These are phyloP conservation scores for Xylaria castorea DNA, from an alignment of 495 filamentous ascomycete genomes.

Conservation along the genomic window DNA sequence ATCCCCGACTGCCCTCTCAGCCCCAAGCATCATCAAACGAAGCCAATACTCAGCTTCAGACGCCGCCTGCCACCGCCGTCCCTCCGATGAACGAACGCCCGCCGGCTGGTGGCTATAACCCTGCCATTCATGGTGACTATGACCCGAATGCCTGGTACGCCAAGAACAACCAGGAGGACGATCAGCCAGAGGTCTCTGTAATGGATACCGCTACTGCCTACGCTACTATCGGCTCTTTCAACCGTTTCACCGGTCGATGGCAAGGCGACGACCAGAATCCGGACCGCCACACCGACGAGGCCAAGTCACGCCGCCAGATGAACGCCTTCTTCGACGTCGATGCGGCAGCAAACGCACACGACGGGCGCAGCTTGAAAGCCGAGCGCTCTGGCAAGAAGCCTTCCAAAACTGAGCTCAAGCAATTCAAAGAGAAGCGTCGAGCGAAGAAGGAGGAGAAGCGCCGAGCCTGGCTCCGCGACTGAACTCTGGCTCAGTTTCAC, in stretches of 20 bases:
- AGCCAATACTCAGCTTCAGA: slow-evolving; percentile 31
- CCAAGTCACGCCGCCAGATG: slow-evolving; percentile 88
- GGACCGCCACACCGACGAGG: slow-evolving; percentile 80
- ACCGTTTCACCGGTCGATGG: slow-evolving; percentile 89
- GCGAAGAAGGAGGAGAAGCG: slow-evolving; percentile 93
- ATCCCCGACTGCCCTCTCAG: slow-evolving; percentile 70
- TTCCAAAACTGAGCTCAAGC: slow-evolving; percentile 79
- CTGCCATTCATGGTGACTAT: slow-evolving; percentile 93
- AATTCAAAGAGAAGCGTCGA: slow-evolving; percentile 71
- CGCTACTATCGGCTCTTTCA: slow-evolving; percentile 76
- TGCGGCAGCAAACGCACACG: slow-evolving; percentile 90
- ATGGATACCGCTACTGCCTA: slow-evolving; percentile 58
- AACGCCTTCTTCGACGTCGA: slow-evolving; percentile 98
- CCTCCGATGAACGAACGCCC: slow-evolving; percentile 41
- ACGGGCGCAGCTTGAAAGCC: slow-evolving; percentile 89
- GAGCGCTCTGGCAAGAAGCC: slow-evolving; percentile 90
- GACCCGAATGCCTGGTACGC: slow-evolving; percentile 94
- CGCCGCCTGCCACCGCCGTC: slow-evolving; percentile 36
- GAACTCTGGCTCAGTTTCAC: slow-evolving; percentile 23
- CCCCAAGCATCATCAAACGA: slow-evolving; percentile 9
- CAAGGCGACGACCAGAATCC: slow-evolving; percentile 69
- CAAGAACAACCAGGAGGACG: slow-evolving; percentile 49
- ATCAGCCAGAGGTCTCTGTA: slow-evolving; percentile 30
- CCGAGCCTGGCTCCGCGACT: slow-evolving; percentile 89
- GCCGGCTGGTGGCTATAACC: slow-evolving; percentile 80